Base-by-base conservation (phyloP, 805 yeast species). In the Cyberlindnera lachancei region DNA sequence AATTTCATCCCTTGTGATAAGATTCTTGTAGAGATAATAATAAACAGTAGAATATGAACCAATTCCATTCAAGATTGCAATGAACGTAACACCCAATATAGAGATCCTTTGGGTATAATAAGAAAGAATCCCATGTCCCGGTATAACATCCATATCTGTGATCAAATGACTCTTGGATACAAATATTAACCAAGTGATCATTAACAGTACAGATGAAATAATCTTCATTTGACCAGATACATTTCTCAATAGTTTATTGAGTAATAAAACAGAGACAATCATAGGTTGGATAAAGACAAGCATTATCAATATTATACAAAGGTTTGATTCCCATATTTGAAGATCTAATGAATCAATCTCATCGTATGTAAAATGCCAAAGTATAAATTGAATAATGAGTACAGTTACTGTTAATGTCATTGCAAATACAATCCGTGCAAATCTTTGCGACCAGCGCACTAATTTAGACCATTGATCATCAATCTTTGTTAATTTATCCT, bases 11-110 rank as follows among this genome's bases (percentile, higher is more conserved):
- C 13, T 29, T 10, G 36, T 29, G 1, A 26, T 31, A 8, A 37
- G 20, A 16, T 24, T 38, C 33, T 37, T 36, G 24, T 35, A 47
- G 6, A 47, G 23, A 21, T 36, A 40, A 30, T 50, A 52, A 31
- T 52, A 52, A 18, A 46, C 45, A 0, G 52, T 47, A 8, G 56
- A 52, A 18, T 39, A 37, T 8, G 56, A 50, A 20, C 55, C 56
- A 20, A 52, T 31, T 1, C 56, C 56, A 29, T 50, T 50, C 20
- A 52, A 25, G 3, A 37, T 30, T 2, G 52, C 45, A 27, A 50
- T 50, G 15, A 52, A 29, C 7, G 53, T 47, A 3, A 52, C 41
- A 3, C 56, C 56, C 31, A 52, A 40, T 18, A 50, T 39, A 7
- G 51, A 41, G 3, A 50, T 28, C 22, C 47, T 40, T 20, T 45